Evolutionary conservation across 2,329 filamentous ascomycete genomes (phyloP), one percentile per base, ranked within the genome.

Genomic region (Aspergillus tanneri): DNA sequence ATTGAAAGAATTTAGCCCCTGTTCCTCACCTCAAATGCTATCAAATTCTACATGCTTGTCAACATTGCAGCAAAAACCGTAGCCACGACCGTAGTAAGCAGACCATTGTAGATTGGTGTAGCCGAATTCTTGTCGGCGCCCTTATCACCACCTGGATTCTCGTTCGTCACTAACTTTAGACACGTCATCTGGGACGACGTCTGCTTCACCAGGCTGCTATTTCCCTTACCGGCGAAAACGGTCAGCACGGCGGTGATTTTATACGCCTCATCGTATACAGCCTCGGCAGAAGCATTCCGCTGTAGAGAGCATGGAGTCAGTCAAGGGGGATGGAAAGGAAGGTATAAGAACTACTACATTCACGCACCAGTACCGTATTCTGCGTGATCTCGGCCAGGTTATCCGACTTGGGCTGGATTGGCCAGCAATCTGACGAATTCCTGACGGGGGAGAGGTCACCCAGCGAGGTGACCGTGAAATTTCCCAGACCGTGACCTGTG

Each of bases 101-200:
- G n/a, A n/a, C n/a, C n/a, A n/a, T n/a, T n/a, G n/a, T n/a, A n/a
- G n/a, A n/a, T n/a, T n/a, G n/a, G n/a, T n/a, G n/a, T n/a, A n/a
- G 14, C 22, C 9, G 30, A 30, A 14, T 19, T 36, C 8, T 37
- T 5, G 19, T 25, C 32, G n/a, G 6, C 22, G 4, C 16, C 16
- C 5, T 27, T 14, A 16, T n/a, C 30, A 8, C 18, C 42, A 2
- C 27, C 14, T 5, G 22, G 32, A 19, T 41, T 21, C n/a, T 47
- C 44, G 10, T 34, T 36, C 2, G 41, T 52, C 14, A 57, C 48
- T 5, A 50, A 39, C 19, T 57, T 57, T 11, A 56, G 41, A 19
- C 55, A 57, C 11, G 53, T 56, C 18, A 57, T 38, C 40, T 54
- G 48, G 3, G 53, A 43, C n/a, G 46, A 47, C 32, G 53, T 44